Evolutionary conservation across 768 basidiomycete species (phyloP).

Genomic region (Podaxis rugospora): DNA sequence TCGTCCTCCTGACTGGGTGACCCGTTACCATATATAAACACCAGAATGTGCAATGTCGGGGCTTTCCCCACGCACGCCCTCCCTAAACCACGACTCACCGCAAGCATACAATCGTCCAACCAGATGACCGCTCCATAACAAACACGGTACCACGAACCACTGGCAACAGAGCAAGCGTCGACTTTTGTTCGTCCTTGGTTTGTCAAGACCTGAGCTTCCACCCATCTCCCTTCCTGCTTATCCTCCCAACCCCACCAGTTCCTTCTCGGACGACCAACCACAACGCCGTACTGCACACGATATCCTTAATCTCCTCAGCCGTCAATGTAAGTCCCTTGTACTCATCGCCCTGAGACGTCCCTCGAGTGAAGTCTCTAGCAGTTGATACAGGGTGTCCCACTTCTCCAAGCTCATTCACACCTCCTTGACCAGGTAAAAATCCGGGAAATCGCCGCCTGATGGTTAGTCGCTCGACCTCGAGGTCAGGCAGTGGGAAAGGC

Average conservation of each 20-base stretch:
- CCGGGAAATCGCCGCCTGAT: conserved; percentile 38
- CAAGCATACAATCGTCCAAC: neutral
- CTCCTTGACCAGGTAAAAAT: conserved; percentile 9
- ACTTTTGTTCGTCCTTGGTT: neutral
- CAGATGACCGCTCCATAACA: neutral
- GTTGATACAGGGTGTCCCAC: conserved; percentile 15
- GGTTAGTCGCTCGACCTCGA: conserved; percentile 62
- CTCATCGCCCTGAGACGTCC: conserved; percentile 15
- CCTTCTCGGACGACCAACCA: conserved; percentile 92
- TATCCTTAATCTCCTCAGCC: conserved; percentile 93
- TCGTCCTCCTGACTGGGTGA: neutral
- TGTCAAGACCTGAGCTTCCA: conserved; percentile 65
- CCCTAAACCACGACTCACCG: neutral
- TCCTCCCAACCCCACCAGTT: conserved; percentile 86
- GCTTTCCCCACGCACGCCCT: neutral
- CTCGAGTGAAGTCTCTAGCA: conserved; percentile 4
- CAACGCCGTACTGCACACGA: conserved; percentile 80
- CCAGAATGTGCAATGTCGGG: neutral
- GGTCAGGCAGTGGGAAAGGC: conserved; percentile 82
- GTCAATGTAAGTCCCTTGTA: conserved; percentile 57
- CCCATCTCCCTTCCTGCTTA: conserved; percentile 72
- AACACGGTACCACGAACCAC: neutral
- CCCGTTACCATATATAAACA: neutral
- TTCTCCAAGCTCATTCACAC: conserved; percentile 15
- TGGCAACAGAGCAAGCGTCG: neutral